Evolutionary conservation across 2,329 filamentous ascomycete genomes (phyloP).

Genomic region (Macroventuria anomochaeta): DNA sequence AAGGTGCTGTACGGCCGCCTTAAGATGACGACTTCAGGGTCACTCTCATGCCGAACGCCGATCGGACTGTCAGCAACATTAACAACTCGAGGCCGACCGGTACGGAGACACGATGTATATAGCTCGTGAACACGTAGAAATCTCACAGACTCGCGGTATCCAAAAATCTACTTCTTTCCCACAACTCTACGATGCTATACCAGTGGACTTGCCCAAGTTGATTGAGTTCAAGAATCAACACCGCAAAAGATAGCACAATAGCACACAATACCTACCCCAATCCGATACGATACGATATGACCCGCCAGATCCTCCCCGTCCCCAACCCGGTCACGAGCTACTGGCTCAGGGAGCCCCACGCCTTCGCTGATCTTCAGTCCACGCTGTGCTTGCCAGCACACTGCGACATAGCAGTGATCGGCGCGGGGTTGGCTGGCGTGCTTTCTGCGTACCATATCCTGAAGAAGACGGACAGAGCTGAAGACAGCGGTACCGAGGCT

Average conservation of each 20-base stretch:
- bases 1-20: constrained; percentile 13
- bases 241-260: neutral
- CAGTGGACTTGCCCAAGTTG: too few relatives aligned
- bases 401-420: constrained; percentile 44
- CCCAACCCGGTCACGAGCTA: constrained; percentile 43
- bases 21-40: neutral
- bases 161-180: too few relatives aligned
- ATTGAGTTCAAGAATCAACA: neutral
- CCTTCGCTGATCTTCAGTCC: constrained; percentile 36
- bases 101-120: neutral
- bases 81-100: neutral
- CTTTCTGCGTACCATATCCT: constrained; percentile 41
- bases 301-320: constrained; percentile 36
- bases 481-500: too few relatives aligned
- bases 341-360: constrained; percentile 45
- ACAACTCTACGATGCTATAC: too few relatives aligned
- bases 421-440: constrained; percentile 45
- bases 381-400: constrained; percentile 34
- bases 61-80: constrained; percentile 9
- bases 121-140: neutral
- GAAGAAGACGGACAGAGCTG: neutral
- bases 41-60: constrained; percentile 14
- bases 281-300: neutral
- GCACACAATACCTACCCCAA: neutral
- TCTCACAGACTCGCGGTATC: too few relatives aligned